Conservation (phyloP, 345 rosid species). For the Gossypium thurberi region DNA sequence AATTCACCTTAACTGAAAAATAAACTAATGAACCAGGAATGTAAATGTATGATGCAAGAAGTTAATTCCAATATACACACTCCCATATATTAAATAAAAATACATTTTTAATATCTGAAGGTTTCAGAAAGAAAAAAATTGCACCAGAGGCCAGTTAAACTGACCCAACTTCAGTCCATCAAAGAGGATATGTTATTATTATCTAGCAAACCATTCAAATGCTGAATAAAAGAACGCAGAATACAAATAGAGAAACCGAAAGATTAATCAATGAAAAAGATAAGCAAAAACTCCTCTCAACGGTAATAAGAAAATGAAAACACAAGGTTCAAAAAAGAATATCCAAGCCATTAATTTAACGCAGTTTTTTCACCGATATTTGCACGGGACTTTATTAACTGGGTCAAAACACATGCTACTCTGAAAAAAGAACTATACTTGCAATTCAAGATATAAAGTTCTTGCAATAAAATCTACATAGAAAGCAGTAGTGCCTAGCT, state of each 20-base stretch:
- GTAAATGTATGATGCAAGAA: not conserved
- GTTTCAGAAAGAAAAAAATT: not conserved
- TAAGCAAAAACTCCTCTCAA: not conserved
- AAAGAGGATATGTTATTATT: not conserved
- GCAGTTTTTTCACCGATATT: not conserved
- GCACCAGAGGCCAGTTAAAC: not conserved
- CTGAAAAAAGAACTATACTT: not conserved
- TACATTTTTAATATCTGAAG: not conserved
- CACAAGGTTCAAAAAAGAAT: not conserved
- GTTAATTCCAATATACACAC: not conserved
- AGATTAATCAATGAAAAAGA: not conserved
- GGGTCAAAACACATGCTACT: not conserved
- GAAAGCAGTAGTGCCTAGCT: not conserved
- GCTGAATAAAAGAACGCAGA: not conserved
- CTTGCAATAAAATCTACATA: slow-evolving; percentile 1
- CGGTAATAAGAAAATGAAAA: not conserved
- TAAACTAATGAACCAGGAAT: not conserved
- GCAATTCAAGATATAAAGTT: not conserved
- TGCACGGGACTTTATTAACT: not conserved
- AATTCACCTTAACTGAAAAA: not conserved
- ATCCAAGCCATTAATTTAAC: not conserved
- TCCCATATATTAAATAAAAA: not conserved
- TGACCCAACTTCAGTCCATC: not conserved
- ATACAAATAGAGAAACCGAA: not conserved
- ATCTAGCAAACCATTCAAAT: not conserved